A percentile compares a stretch with the other conserved stretches of the same genome.
Evolutionary conservation across 305 asterid genomes (phyloP).

Genomic region (Solanum hybrid): DNA sequence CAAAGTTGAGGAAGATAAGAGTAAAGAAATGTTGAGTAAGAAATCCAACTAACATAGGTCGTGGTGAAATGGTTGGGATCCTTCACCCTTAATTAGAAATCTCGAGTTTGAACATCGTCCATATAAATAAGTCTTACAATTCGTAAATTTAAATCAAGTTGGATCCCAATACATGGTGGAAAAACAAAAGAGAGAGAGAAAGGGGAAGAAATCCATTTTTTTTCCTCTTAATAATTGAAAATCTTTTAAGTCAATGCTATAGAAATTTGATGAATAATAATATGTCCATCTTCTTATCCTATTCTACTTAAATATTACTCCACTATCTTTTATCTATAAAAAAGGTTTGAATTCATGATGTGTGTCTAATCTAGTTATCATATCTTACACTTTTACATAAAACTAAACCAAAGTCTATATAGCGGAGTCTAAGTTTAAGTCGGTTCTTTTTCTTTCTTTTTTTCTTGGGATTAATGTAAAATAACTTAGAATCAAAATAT

Average conservation of each 20-base stretch:
- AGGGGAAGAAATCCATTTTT: not conserved
- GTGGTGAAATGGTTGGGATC: not conserved
- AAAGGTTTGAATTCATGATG: not conserved
- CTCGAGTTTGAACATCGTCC: rapidly evolving
- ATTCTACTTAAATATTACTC: not conserved
- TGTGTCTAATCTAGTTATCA: not conserved
- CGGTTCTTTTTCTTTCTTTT: not conserved
- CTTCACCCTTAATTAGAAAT: not conserved
- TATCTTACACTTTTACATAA: not conserved
- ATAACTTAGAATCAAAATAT: not conserved
- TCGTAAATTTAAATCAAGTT: not conserved
- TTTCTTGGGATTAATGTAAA: not conserved
- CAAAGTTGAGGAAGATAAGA: not conserved
- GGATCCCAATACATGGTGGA: rapidly evolving
- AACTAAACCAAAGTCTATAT: not conserved
- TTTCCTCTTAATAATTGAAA: not conserved
- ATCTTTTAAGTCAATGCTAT: not conserved
- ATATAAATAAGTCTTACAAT: not conserved
- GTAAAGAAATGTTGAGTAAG: not conserved
- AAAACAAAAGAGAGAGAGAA: not conserved
- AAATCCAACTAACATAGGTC: not conserved
- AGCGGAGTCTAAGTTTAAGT: not conserved
- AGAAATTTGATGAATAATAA: not conserved
- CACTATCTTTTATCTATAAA: not conserved
- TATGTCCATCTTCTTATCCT: not conserved